phyloP scores from a whole-genome alignment of 208 protist genomes.

The Naegleria fowleri region DNA sequence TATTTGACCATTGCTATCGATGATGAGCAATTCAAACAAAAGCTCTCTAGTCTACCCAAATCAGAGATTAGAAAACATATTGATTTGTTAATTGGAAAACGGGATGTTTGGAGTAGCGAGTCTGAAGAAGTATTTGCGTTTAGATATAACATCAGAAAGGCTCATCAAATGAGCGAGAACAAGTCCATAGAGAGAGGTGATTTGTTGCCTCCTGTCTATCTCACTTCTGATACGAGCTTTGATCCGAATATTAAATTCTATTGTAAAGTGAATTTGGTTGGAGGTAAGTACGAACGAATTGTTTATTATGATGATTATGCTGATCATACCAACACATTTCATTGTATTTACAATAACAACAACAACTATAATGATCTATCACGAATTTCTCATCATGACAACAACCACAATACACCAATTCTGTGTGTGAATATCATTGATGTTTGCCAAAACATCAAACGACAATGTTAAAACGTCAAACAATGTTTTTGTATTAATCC shows the following conservation, averaged over 20 bases:
- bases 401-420: no score
- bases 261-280: slow-evolving; percentile 10
- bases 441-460: no score
- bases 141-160: background rate
- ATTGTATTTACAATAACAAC: no score
- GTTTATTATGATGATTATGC: no score
- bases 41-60: background rate
- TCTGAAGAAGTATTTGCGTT: background rate
- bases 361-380: background rate
- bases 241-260: background rate
- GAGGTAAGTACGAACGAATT: slow-evolving; percentile 6
- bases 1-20: background rate
- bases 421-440: no score
- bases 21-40: background rate
- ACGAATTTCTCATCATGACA: no score
- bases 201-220: slow-evolving; percentile 10
- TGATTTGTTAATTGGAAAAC: background rate
- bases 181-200: slow-evolving; percentile 11
- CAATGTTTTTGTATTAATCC: no score
- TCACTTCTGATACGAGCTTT: background rate
- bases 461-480: no score
- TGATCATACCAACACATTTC: no score
- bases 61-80: background rate
- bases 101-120: background rate
- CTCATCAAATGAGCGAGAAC: background rate